phyloP scores from a whole-genome alignment of 495 filamentous ascomycete species.

The Trypethelium eluteriae region DNA sequence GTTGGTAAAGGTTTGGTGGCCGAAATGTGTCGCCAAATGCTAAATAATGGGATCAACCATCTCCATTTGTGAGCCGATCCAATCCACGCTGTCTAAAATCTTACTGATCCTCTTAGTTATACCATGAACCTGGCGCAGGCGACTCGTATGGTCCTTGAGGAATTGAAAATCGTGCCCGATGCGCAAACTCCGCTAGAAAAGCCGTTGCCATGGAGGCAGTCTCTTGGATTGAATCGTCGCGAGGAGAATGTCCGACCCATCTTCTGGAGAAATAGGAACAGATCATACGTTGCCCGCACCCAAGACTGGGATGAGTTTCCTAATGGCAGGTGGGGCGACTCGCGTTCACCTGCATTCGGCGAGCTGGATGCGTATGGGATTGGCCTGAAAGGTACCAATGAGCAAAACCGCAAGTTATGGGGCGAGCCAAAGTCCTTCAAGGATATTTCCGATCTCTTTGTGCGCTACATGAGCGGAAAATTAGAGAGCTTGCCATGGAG shows the following conservation, averaged over 20 bases:
- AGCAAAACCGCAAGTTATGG: constrained; percentile 93
- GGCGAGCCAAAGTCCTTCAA: constrained; percentile 70
- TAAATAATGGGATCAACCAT: constrained; percentile 69
- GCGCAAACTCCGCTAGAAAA: constrained; percentile 68
- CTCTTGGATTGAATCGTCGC: constrained; percentile 76
- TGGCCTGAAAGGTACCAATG: constrained; percentile 91
- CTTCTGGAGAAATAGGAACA: constrained; percentile 97
- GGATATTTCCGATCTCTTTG: constrained; percentile 76
- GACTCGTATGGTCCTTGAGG: constrained; percentile 87
- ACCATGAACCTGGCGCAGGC: constrained; percentile 98
- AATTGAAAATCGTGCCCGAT: constrained; percentile 72
- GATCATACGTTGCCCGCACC: constrained; percentile 88
- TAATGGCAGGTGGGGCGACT: constrained; percentile 98
- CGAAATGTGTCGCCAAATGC: constrained; percentile 78
- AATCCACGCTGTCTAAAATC: no score
- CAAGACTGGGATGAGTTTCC: constrained; percentile 99
- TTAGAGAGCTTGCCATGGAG: constrained; percentile 89
- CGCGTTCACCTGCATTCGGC: constrained; percentile 91
- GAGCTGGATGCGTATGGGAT: constrained; percentile 94
- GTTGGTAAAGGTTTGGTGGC: constrained; percentile 86
- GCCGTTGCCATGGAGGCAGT: constrained; percentile 88
- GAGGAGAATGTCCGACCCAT: constrained; percentile 96
- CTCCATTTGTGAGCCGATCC: constrained; percentile 67
- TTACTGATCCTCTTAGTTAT: constrained; percentile 49
- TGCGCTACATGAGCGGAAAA: constrained; percentile 70